phyloP scores from a whole-genome alignment of 768 basidiomycete genomes.

The Leccinellum albellum region DNA sequence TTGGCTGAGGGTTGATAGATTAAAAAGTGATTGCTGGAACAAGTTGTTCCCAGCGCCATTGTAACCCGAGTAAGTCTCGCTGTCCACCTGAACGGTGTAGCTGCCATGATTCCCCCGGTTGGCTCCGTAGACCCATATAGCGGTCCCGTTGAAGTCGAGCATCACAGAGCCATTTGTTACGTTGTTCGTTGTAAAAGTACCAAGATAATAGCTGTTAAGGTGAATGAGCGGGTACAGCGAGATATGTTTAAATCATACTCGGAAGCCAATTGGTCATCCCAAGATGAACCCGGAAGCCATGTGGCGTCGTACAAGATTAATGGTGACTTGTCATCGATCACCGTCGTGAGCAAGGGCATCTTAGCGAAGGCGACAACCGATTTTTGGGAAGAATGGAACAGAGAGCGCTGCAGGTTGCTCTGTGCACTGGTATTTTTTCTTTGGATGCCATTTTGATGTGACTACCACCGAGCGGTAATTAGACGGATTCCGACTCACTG shows the following conservation, averaged over 20 bases:
- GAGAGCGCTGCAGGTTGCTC: not conserved
- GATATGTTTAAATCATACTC: constrained; percentile 7
- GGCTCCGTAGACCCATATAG: constrained; percentile 47
- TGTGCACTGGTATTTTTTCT: not conserved
- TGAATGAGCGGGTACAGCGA: not conserved
- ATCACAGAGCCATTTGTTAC: constrained; percentile 31
- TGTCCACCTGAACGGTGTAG: constrained; percentile 43
- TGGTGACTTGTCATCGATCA: constrained; percentile 34
- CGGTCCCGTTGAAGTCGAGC: constrained; percentile 48
- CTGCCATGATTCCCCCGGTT: constrained; percentile 45
- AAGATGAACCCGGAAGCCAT: constrained; percentile 19
- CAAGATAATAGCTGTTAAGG: constrained; percentile 33
- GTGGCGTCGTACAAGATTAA: constrained; percentile 25
- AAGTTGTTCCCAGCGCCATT: constrained; percentile 28
- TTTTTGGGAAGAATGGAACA: not conserved
- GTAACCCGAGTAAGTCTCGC: constrained; percentile 19
- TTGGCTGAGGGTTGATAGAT: constrained; percentile 29
- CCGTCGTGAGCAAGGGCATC: constrained; percentile 25
- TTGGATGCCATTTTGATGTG: not conserved
- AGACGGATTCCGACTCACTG: too few species aligned
- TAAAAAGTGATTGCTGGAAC: constrained; percentile 44
- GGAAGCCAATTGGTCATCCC: constrained; percentile 3
- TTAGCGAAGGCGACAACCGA: not conserved
- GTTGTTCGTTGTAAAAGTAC: constrained; percentile 40
- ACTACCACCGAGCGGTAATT: too few species aligned